Evolutionary conservation across 2,329 filamentous ascomycete genomes (phyloP).

Genomic region (Lomentospora prolificans): DNA sequence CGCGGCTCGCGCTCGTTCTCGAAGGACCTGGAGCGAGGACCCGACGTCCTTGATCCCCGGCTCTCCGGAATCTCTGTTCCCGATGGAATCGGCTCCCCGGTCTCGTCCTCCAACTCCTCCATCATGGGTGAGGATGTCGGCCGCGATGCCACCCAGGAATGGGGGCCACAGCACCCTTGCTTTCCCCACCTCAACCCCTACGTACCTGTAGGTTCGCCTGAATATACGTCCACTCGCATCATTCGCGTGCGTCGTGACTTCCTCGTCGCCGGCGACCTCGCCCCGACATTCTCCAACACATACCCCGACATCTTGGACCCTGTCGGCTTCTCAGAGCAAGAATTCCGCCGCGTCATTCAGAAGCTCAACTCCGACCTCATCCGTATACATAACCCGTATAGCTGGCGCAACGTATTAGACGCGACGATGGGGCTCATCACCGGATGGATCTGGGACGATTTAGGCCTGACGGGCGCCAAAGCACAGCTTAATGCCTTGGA

Average conservation of each 20-base stretch:
- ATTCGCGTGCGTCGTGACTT: conserved; percentile 89
- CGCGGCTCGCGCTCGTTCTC: conserved; percentile 26
- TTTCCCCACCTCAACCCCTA: conserved; percentile 91
- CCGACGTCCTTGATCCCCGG: conserved; percentile 29
- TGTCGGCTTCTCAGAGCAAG: conserved; percentile 67
- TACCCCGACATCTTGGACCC: conserved; percentile 95
- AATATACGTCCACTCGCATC: conserved; percentile 72
- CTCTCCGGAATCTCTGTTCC: conserved; percentile 38
- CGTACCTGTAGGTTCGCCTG: conserved; percentile 64
- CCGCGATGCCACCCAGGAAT: conserved; percentile 63
- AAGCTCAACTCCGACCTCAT: conserved; percentile 71
- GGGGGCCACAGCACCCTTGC: conserved; percentile 90
- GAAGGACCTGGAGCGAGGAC: conserved; percentile 46
- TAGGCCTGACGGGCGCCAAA: conserved; percentile 71
- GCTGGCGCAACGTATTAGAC: conserved; percentile 68
- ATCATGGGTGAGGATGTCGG: conserved; percentile 57
- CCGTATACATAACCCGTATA: conserved; percentile 72
- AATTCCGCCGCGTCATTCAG: conserved; percentile 75
- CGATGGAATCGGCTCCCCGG: conserved; percentile 42
- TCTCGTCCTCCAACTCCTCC: conserved; percentile 48
- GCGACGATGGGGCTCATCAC: conserved; percentile 70
- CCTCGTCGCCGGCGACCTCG: conserved; percentile 80
- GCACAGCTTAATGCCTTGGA: conserved; percentile 60
- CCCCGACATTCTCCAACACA: conserved; percentile 86
- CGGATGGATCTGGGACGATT: conserved; percentile 90